A percentile compares a stretch with the other conserved stretches of the same genome.
phyloP scores from a whole-genome alignment of 140 eudicot genomes.

The Bidens hawaiensis region DNA sequence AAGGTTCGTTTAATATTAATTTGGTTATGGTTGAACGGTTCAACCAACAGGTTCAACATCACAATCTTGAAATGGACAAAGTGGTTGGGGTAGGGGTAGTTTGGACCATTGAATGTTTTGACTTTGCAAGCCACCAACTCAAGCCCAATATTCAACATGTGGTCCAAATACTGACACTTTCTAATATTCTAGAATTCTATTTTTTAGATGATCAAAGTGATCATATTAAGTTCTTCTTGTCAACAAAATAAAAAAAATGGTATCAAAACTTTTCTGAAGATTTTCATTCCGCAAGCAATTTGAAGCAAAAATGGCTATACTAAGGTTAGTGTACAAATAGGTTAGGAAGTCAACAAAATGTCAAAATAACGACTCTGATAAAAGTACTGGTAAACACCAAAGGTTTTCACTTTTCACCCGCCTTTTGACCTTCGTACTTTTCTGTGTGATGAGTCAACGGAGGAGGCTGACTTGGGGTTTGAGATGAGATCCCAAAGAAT shows the following conservation, averaged over 20 bases:
- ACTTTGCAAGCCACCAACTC: neutral
- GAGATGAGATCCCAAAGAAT: constrained; percentile 16
- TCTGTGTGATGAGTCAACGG: neutral
- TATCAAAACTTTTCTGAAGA: neutral
- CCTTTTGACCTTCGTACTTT: neutral
- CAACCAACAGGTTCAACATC: constrained; percentile 23
- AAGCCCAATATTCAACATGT: constrained; percentile 3
- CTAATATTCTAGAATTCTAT: neutral
- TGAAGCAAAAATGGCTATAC: constrained; percentile 15
- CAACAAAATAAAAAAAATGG: neutral
- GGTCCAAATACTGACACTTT: neutral
- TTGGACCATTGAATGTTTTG: constrained; percentile 3
- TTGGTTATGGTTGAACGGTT: constrained; percentile 24
- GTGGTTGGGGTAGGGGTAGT: constrained; percentile 26
- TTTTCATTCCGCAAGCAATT: constrained; percentile 1
- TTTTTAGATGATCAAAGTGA: neutral
- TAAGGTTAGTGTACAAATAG: constrained; percentile 19
- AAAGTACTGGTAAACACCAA: constrained; percentile 12
- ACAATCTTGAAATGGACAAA: constrained; percentile 25
- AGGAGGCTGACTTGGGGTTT: neutral
- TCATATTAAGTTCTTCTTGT: neutral
- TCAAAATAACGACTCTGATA: constrained; percentile 2
- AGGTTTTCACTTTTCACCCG: constrained; percentile 27
- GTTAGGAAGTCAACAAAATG: constrained; percentile 10
- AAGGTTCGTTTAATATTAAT: neutral